Evolutionary conservation across 192 early-diverging fungal genomes (phyloP).

Genomic region (Gaertneriomyces sp.): DNA sequence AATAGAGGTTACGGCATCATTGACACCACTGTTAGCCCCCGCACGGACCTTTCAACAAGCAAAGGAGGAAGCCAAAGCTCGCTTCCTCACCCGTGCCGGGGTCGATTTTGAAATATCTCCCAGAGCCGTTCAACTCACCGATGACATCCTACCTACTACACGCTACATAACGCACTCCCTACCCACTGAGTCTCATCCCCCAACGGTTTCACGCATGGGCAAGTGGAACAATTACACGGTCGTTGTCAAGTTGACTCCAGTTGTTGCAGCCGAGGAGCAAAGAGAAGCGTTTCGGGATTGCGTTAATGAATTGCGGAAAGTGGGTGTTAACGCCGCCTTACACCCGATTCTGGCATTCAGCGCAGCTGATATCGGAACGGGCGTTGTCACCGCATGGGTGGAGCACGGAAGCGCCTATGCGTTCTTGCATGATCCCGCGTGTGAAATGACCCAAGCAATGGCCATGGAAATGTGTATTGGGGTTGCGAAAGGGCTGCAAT

Average conservation of each 20-base stretch:
- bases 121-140: slow-evolving; percentile 21
- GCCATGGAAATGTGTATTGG: slow-evolving; percentile 34
- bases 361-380: slow-evolving; percentile 36
- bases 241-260: slow-evolving; percentile 22
- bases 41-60: slow-evolving; percentile 31
- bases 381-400: slow-evolving; percentile 36
- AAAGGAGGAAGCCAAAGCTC: slow-evolving; percentile 34
- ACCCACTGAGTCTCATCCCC: neutral
- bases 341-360: slow-evolving; percentile 40
- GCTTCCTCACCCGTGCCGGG: slow-evolving; percentile 26
- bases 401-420: slow-evolving; percentile 23
- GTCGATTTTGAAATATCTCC: slow-evolving; percentile 40
- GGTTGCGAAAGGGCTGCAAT: slow-evolving; percentile 13
- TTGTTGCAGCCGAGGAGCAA: slow-evolving; percentile 13
- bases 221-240: slow-evolving; percentile 37
- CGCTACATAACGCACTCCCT: neutral
- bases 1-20: no score
- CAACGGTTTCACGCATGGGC: slow-evolving; percentile 24
- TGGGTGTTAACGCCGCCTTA: neutral
- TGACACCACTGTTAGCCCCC: no score
- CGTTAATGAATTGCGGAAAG: slow-evolving; percentile 28
- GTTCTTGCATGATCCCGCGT: slow-evolving; percentile 35
- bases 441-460: slow-evolving; percentile 31
- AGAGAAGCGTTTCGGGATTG: slow-evolving; percentile 8
- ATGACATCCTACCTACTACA: slow-evolving; percentile 1